Conservation (phyloP, 805 yeast genomes). For the Candida xiaguanensis region DNA sequence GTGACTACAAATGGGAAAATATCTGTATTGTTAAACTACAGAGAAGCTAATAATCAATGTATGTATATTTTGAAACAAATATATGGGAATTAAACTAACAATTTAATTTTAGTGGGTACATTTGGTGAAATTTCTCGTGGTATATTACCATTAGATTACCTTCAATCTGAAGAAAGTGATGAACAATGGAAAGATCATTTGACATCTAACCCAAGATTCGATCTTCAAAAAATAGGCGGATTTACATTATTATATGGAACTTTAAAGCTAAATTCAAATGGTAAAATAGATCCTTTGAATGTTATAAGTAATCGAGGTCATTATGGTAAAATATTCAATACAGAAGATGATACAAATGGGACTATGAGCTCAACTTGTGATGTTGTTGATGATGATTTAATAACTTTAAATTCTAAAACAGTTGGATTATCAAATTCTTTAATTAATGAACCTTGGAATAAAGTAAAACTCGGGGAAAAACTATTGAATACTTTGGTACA, state of each 20-base stretch:
- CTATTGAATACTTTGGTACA: constrained; percentile 20
- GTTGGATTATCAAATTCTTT: constrained; percentile 69
- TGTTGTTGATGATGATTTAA: constrained; percentile 6
- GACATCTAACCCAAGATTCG: constrained; percentile 12
- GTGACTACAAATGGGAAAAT: constrained; percentile 54
- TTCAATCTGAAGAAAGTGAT: constrained; percentile 32
- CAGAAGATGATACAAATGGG: constrained; percentile 4
- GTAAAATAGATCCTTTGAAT: constrained; percentile 32
- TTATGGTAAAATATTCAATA: constrained; percentile 29
- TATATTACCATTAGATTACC: constrained; percentile 43
- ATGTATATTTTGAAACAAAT: constrained; percentile 14
- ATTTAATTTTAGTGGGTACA: constrained; percentile 10
- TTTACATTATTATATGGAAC: constrained; percentile 59
- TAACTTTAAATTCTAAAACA: constrained; percentile 25
- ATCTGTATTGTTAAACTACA: constrained; percentile 73
- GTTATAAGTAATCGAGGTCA: constrained; percentile 52
- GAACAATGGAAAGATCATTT: constrained; percentile 45
- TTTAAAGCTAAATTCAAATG: constrained; percentile 22
- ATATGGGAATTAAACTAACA: neutral
- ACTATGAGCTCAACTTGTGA: neutral
- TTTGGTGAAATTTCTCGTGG: constrained; percentile 50
- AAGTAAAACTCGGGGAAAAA: constrained; percentile 50
- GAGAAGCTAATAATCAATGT: constrained; percentile 40
- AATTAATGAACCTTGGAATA: constrained; percentile 71
- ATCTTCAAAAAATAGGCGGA: constrained; percentile 49